phyloP scores from a whole-genome alignment of 208 protist genomes.

The Kentomonas sorsogonicus region DNA sequence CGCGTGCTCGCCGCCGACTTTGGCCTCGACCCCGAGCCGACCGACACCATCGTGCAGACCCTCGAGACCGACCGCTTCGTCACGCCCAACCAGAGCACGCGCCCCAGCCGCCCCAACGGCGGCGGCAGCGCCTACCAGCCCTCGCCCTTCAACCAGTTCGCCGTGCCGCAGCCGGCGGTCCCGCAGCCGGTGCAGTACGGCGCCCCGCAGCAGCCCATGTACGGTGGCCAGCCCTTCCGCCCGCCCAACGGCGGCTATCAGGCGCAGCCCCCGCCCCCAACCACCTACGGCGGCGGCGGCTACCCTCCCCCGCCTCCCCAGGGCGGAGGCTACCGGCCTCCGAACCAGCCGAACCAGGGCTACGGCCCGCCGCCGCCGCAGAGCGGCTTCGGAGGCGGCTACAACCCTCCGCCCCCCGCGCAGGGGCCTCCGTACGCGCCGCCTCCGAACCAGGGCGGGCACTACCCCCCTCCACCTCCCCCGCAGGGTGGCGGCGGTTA shows the following conservation, averaged over 20 bases:
- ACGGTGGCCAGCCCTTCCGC: neutral
- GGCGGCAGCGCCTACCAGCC: too few relatives aligned
- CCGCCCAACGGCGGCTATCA: neutral
- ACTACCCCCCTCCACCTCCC: neutral
- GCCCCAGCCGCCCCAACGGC: too few relatives aligned
- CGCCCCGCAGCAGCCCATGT: too few relatives aligned
- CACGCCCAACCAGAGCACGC: too few relatives aligned
- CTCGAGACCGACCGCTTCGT: conserved; percentile 17
- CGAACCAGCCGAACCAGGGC: neutral
- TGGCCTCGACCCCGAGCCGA: conserved; percentile 23
- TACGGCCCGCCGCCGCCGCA: neutral
- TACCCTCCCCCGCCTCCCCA: neutral
- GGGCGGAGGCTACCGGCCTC: neutral
- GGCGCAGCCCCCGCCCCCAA: neutral
- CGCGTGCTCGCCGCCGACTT: conserved; percentile 74
- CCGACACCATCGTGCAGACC: conserved; percentile 9
- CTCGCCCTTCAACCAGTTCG: too few relatives aligned
- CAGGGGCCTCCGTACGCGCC: too few relatives aligned
- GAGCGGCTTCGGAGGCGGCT: neutral
- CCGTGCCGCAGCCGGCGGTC: too few relatives aligned
- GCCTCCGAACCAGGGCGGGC: neutral
- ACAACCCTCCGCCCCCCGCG: too few relatives aligned
- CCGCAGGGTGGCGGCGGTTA: neutral
- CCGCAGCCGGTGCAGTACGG: too few relatives aligned
- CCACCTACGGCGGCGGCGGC: neutral